Conservation (phyloP, 2,329 filamentous ascomycete genomes). For the Apiospora malaysiana region DNA sequence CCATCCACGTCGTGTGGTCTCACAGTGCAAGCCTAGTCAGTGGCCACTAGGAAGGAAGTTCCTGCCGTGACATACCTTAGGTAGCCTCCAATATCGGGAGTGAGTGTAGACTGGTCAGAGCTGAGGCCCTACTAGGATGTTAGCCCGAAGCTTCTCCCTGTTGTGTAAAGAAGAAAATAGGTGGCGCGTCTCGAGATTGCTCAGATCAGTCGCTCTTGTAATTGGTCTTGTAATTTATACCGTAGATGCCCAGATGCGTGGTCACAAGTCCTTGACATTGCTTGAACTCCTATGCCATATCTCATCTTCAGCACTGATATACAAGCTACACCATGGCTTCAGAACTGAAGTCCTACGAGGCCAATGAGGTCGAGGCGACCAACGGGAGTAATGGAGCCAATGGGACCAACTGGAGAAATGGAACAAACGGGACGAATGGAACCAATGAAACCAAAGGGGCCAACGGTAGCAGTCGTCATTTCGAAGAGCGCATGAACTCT, state of each 20-base stretch:
- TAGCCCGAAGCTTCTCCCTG: background rate
- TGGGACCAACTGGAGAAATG: slow-evolving; percentile 25
- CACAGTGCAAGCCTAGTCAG: background rate
- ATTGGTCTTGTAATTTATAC: background rate
- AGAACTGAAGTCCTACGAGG: background rate
- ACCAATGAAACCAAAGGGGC: background rate
- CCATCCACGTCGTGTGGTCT: slow-evolving; percentile 5
- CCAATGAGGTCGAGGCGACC: slow-evolving; percentile 20
- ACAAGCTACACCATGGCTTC: background rate
- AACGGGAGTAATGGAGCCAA: slow-evolving; percentile 23
- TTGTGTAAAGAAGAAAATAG: background rate
- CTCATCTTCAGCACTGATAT: background rate
- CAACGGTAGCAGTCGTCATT: slow-evolving; percentile 12
- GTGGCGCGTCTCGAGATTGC: background rate
- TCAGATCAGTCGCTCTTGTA: background rate
- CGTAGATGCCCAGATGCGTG: background rate
- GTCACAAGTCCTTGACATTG: background rate
- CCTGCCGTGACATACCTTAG: background rate
- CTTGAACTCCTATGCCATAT: background rate
- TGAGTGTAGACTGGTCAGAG: background rate
- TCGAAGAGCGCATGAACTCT: slow-evolving; percentile 24
- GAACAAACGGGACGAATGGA: slow-evolving; percentile 24
- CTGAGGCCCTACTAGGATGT: background rate
- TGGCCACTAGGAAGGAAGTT: background rate
- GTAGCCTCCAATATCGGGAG: slow-evolving; percentile 25